A percentile compares a stretch with the other conserved stretches of the same genome.
Evolutionary conservation across 2,329 filamentous ascomycete species (phyloP).

Genomic region (Xylariaceae sp.): DNA sequence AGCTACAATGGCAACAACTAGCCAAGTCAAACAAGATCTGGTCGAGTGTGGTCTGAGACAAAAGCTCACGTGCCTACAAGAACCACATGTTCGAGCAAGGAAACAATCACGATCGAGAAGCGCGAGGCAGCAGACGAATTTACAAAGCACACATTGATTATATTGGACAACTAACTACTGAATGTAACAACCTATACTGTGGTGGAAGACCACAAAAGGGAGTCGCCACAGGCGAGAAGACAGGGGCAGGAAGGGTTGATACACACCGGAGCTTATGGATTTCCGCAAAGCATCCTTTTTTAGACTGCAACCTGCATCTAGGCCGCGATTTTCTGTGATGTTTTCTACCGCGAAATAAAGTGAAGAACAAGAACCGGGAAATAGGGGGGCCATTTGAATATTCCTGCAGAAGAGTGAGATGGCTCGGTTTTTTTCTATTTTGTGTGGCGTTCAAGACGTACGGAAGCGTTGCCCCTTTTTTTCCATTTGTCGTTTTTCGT

Average conservation of each 20-base stretch:
- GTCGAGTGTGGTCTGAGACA: no score
- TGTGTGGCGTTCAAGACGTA: conserved; percentile 16
- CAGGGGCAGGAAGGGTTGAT: conserved; percentile 23
- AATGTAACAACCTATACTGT: not conserved
- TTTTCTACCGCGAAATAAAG: not conserved
- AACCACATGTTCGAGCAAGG: no score
- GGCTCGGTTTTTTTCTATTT: conserved; percentile 10
- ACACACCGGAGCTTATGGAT: conserved; percentile 26
- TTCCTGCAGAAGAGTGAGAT: conserved; percentile 21
- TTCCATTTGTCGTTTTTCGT: not conserved
- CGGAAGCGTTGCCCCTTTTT: conserved; percentile 8
- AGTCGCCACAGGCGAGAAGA: conserved; percentile 6
- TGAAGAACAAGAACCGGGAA: conserved; percentile 8
- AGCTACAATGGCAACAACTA: no score
- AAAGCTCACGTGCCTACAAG: no score
- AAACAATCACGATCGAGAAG: not conserved
- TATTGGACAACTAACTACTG: not conserved
- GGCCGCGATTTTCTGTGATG: conserved; percentile 1
- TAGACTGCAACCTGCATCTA: not conserved
- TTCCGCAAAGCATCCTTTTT: conserved; percentile 5
- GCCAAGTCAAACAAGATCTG: no score
- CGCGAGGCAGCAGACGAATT: not conserved
- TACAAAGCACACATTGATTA: not conserved
- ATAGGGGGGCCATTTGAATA: not conserved
- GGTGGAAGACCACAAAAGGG: not conserved